phyloP scores from a whole-genome alignment of 768 basidiomycete species.

The Cantharellus anzutake region DNA sequence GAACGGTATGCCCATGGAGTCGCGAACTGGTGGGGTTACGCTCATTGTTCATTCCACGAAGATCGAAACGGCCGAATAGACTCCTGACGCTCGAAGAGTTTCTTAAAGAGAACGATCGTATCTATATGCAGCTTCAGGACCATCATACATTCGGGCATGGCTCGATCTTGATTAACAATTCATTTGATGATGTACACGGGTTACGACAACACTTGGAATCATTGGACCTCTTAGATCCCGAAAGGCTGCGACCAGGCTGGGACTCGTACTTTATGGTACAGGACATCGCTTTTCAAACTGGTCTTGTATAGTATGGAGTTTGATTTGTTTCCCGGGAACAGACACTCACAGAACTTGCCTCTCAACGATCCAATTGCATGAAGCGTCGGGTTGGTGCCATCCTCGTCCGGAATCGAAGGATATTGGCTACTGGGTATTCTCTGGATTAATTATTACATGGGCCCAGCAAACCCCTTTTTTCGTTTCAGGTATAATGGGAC shows the following conservation, averaged over 20 bases:
- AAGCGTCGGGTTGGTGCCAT: conserved; percentile 92
- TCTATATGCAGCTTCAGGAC: conserved; percentile 24
- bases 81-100: conserved; percentile 41
- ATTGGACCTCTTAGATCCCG: conserved; percentile 47
- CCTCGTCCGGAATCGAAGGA: conserved; percentile 54
- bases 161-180: conserved; percentile 32
- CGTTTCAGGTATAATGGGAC: conserved; percentile 78
- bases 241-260: conserved; percentile 77
- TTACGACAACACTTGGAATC: conserved; percentile 46
- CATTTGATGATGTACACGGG: conserved; percentile 33
- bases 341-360: conserved; percentile 81
- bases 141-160: too few relatives aligned
- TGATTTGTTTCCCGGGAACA: conserved; percentile 14
- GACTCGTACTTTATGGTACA: conserved; percentile 93
- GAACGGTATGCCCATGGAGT: conserved; percentile 24
- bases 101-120: conserved; percentile 46
- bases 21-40: conserved; percentile 10
- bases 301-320: neutral
- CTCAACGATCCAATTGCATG: conserved; percentile 88
- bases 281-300: neutral
- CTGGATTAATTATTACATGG: neutral
- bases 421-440: conserved; percentile 55
- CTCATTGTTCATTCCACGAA: neutral
- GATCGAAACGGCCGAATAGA: neutral
- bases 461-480: neutral